Base-by-base conservation (phyloP, 805 yeast species). In the Komagataella pseudopastoris region DNA sequence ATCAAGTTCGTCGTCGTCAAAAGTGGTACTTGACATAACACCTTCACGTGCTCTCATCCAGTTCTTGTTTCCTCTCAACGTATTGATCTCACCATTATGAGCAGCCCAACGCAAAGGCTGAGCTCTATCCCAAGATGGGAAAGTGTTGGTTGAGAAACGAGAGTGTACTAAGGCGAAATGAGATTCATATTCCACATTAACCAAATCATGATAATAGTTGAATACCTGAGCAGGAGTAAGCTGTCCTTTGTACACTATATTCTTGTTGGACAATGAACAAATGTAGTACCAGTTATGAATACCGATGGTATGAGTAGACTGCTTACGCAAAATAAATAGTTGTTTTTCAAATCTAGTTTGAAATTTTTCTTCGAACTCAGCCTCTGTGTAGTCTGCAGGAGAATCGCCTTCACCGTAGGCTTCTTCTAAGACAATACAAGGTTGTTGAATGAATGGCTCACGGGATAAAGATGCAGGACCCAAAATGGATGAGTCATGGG, bases 61-160 rank as follows among this genome's bases (percentile, higher is more conserved):
- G 71, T 91, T 91, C 71, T 91, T 93, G 78, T 91, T 91, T 59
- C 99, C 99, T 68, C 98, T 80, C 63, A 91, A 72, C 45, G 99
- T 91, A 71, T 91, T 91, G 68, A 91, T 93, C 71, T 91, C 99
- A 76, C 99, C 99, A 67, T 91, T 91, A 71, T 91, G 99, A 45
- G 99, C 99, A 36, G 96, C 88, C 85, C 95, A 84, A 68, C 98
- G 77, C 63, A 91, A 76, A 49, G 99, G 99, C 71, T 91, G 99
- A 22, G 99, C 98, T 70, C 99, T 81, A 71, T 93, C 99, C 99
- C 99, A 91, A n/a, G 96, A 88, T 49, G 99, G 99, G 80, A 91
- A 91, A 49, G 99, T 91, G 69, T 91, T 91, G 36, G 99, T 91
- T 53, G 97, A 89, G 76, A 91, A 91, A 66, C 99, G 81, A 22